Evolutionary conservation across 768 basidiomycete genomes (phyloP).

Genomic region (Gyrodon lividus): DNA sequence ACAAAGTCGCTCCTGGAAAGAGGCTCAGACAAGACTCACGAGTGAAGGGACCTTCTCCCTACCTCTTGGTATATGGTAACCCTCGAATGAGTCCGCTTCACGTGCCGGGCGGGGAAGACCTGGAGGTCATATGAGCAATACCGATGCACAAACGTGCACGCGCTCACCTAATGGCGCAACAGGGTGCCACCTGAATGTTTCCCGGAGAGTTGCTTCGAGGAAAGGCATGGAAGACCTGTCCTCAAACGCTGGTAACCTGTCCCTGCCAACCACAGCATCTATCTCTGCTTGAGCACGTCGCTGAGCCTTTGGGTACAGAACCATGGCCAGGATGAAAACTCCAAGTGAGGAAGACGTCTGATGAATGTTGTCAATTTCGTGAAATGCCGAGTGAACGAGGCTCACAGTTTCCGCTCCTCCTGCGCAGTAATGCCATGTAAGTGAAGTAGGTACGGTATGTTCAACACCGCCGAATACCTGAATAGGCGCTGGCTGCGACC

Average conservation of each 20-base stretch:
- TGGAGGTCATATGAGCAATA: neutral
- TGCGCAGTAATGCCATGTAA: neutral
- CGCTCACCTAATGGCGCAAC: neutral
- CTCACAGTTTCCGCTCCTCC: slow-evolving; percentile 1
- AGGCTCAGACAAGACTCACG: neutral
- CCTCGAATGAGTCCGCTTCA: neutral
- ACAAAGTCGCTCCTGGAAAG: slow-evolving; percentile 24
- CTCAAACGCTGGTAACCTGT: neutral
- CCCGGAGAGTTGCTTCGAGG: neutral
- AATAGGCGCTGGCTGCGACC: neutral
- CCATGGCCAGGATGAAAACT: neutral
- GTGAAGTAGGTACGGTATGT: neutral
- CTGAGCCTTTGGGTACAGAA: neutral
- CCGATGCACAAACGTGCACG: neutral
- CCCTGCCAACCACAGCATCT: neutral
- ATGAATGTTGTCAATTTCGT: neutral
- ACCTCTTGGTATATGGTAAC: slow-evolving; percentile 3
- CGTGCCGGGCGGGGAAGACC: neutral
- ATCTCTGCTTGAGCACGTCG: neutral
- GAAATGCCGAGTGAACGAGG: neutral
- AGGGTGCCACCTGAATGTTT: slow-evolving; percentile 1
- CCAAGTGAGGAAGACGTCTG: neutral
- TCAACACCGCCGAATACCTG: neutral
- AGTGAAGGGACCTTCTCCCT: neutral
- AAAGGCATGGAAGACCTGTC: neutral